Percentiles rank a stretch among this genome's conserved stretches.
Conservation (phyloP, 495 filamentous ascomycete genomes). For the Trichodelitschia bisporula region DNA sequence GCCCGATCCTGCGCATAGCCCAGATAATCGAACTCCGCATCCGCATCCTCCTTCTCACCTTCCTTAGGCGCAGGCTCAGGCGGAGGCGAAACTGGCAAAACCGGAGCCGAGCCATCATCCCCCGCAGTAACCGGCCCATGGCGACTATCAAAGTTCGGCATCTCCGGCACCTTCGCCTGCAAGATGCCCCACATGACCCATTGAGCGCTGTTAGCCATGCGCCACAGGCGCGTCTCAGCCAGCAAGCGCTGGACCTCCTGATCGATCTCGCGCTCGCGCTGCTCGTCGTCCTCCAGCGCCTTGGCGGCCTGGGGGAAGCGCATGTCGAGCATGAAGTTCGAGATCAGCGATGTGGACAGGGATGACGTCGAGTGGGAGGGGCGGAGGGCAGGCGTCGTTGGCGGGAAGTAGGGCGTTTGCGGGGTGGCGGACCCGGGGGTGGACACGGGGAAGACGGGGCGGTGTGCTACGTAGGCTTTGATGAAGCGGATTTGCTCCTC, state of each 20-base stretch:
- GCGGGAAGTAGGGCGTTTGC: conserved; percentile 13
- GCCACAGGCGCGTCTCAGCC: conserved; percentile 62
- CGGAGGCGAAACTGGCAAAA: background rate
- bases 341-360: conserved; percentile 17
- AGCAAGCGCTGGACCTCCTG: conserved; percentile 40
- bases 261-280: conserved; percentile 33
- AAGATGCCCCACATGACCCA: conserved; percentile 96
- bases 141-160: conserved; percentile 16
- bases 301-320: conserved; percentile 28
- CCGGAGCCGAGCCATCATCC: conserved; percentile 2
- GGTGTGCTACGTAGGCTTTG: conserved; percentile 64
- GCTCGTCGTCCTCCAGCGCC: conserved; percentile 23
- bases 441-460: conserved; percentile 26
- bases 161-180: conserved; percentile 61
- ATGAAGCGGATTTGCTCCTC: conserved; percentile 73
- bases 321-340: conserved; percentile 45
- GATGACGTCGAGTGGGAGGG: background rate
- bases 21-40: conserved; percentile 75
- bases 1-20: conserved; percentile 78
- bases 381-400: background rate
- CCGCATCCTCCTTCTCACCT: conserved; percentile 5
- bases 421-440: conserved; percentile 24
- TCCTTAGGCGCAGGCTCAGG: background rate
- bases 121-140: conserved; percentile 5
- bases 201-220: conserved; percentile 60